Evolutionary conservation across 495 filamentous ascomycete species (phyloP).

Genomic region (Baudoinia panamericana): DNA sequence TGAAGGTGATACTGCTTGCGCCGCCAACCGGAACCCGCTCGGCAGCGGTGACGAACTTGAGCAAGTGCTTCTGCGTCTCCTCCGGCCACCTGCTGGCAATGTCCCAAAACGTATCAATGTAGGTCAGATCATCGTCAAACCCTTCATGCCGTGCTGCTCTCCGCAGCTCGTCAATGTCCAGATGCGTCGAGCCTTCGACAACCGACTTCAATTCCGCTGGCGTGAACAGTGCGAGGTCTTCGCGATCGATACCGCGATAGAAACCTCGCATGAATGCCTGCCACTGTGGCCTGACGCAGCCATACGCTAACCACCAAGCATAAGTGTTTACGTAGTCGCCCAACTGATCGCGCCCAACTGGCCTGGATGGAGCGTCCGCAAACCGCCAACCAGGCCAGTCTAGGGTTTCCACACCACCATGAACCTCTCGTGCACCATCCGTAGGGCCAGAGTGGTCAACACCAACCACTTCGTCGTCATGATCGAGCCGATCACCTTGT

Average conservation of each 20-base stretch:
- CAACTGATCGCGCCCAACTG: conserved; percentile 67
- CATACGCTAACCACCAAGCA: conserved; percentile 67
- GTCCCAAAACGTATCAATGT: conserved; percentile 71
- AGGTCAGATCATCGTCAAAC: conserved; percentile 49
- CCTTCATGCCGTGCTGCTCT: conserved; percentile 58
- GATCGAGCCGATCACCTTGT: not conserved
- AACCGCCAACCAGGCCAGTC: conserved; percentile 7
- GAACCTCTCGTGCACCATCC: not conserved
- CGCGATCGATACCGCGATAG: conserved; percentile 55
- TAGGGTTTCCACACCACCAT: not conserved
- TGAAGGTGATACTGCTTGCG: conserved; percentile 63
- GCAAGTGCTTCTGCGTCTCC: conserved; percentile 53
- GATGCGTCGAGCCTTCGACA: conserved; percentile 62
- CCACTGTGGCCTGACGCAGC: conserved; percentile 64
- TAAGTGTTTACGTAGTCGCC: conserved; percentile 74
- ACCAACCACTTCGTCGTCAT: not conserved
- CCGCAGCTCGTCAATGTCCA: conserved; percentile 60
- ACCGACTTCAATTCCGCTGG: conserved; percentile 57
- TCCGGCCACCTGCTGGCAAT: conserved; percentile 53
- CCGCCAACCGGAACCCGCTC: conserved; percentile 82
- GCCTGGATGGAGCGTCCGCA: conserved; percentile 8
- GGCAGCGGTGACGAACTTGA: conserved; percentile 92
- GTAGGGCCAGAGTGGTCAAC: not conserved
- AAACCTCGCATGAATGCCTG: conserved; percentile 76
- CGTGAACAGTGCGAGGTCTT: conserved; percentile 58